A percentile compares a stretch with the other conserved stretches of the same genome.
These are phyloP conservation scores for Solanum medicagineum DNA, from an alignment of 257 asterid genomes.

Conservation along the genomic window DNA sequence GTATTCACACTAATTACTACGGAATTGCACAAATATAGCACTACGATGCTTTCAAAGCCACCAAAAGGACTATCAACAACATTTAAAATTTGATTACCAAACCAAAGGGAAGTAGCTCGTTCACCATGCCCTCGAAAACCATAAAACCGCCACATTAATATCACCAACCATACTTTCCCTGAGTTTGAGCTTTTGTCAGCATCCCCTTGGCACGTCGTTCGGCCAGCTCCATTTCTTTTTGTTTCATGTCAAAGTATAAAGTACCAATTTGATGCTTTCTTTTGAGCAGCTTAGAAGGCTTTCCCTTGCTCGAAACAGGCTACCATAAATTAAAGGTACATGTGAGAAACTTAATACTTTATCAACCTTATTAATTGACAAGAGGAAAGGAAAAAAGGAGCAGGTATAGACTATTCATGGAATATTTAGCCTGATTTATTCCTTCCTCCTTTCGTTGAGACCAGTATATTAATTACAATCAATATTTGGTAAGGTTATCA, in stretches of 20 bases:
- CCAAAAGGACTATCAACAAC: not conserved
- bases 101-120: not conserved
- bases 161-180: slow-evolving; percentile 94
- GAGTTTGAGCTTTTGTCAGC: slow-evolving; percentile 95
- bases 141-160: not conserved
- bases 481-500: not conserved
- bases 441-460: not conserved
- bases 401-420: not conserved
- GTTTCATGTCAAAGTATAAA: slow-evolving; percentile 68
- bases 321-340: slow-evolving; percentile 16
- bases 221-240: slow-evolving; percentile 69
- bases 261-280: slow-evolving; percentile 92
- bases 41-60: not conserved
- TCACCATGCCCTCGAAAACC: not conserved
- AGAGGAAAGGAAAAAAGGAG: not conserved
- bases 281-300: slow-evolving; percentile 84
- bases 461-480: not conserved
- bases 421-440: not conserved
- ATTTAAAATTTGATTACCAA: not conserved
- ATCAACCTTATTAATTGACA: not conserved
- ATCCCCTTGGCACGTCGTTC: slow-evolving; percentile 80
- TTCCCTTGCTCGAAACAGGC: slow-evolving; percentile 81
- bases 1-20: not conserved
- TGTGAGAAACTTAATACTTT: not conserved
- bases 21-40: not conserved